A percentile compares a stretch with the other conserved stretches of the same genome.
Conservation (phyloP, 495 filamentous ascomycete genomes). For the Paragyromitra xinjiangensis region DNA sequence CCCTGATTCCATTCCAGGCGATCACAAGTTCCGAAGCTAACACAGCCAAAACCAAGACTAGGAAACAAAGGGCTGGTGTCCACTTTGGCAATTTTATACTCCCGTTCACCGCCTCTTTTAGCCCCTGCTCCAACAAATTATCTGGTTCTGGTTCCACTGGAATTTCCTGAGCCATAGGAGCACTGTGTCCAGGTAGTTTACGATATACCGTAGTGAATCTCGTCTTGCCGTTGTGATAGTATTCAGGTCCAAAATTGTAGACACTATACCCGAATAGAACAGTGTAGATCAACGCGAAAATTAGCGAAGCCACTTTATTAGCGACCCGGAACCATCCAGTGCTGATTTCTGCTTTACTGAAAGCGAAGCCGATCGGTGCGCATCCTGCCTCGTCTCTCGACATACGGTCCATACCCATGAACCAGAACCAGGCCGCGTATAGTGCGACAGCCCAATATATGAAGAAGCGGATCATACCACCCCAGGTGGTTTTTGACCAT, state of each 20-base stretch:
- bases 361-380: constrained; percentile 47
- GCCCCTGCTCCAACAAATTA: neutral
- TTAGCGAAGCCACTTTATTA: constrained; percentile 39
- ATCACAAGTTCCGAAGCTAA: constrained; percentile 45
- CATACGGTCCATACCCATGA: constrained; percentile 34
- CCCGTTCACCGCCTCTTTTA: constrained; percentile 23
- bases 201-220: constrained; percentile 30
- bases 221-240: constrained; percentile 26
- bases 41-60: constrained; percentile 35
- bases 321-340: constrained; percentile 49
- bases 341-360: constrained; percentile 32
- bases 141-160: neutral
- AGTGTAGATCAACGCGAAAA: constrained; percentile 40
- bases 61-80: constrained; percentile 46
- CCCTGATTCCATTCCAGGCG: constrained; percentile 43
- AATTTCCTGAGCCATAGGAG: neutral
- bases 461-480: constrained; percentile 54
- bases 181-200: neutral
- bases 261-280: constrained; percentile 51
- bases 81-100: constrained; percentile 39
- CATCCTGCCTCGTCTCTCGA: constrained; percentile 24
- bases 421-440: constrained; percentile 54
- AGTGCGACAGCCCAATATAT: constrained; percentile 50
- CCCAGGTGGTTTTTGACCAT: constrained; percentile 50
- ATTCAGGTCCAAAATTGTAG: constrained; percentile 42